Base-by-base conservation (phyloP, 2,329 filamentous ascomycete species). In the Colletotrichum sp. region DNA sequence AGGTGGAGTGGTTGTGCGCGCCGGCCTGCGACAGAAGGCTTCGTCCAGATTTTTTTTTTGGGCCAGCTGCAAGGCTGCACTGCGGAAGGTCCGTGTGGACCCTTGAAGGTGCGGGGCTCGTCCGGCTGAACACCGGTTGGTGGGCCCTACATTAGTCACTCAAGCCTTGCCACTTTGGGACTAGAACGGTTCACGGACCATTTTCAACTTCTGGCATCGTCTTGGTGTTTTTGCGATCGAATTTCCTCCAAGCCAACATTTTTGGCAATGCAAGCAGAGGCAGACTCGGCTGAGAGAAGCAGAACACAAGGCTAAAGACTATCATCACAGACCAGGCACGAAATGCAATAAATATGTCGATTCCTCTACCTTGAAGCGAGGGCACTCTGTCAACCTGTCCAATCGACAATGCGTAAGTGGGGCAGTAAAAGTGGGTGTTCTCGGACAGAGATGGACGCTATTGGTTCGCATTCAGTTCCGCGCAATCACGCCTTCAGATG, bases 41-140 rank as follows among this genome's bases (percentile, higher is more conserved):
- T 71, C 26, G 64, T 73, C 73, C 68, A 73, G 65, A 76, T 69
- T 73, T 52, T 76, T 75, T 75, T 65, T 65, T 60, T 52, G 43
- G 43, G 43, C 64, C n/a, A 55, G 70, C 73, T 73, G 58, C 73
- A 68, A 73, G 73, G 73, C 73, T 75, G 73, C 71, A n/a, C 58
- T 69, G 38, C 61, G 72, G 68, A 21, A 62, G 30, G 34, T 43
- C 26, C 18, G 7, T 61, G 58, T 61, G 58, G 30, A 32, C 43
- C 43, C 43, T 48, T 52, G 43, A 2, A 21, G 38, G 18, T 60
- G 68, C 28, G 68, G 72, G 61, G 38, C 68, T 1, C 8, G 1
- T 16, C 18, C 73, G 73, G 73, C 64, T 76, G 70, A 76, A 73
- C 65, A 48, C 64, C 70, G 70, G 73, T 60, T 66, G 70, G 62